phyloP scores from a whole-genome alignment of 257 asterid genomes.

The Gentiana straminea region DNA sequence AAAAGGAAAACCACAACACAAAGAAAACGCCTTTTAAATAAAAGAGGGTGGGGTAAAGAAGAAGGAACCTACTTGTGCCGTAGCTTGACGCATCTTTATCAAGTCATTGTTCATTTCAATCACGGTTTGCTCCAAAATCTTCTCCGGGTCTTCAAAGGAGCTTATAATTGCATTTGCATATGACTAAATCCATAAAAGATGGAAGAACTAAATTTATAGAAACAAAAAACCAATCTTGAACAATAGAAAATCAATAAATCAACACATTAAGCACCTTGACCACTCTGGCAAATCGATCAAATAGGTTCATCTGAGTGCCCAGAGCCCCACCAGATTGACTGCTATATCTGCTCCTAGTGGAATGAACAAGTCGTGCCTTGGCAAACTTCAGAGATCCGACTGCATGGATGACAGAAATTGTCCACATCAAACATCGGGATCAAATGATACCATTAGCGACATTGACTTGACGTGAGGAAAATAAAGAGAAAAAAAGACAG shows the following conservation, averaged over 20 bases:
- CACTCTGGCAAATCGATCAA: constrained; percentile 93
- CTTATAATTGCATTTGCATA: constrained; percentile 87
- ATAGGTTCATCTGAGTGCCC: constrained; percentile 74
- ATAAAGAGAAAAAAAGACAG: not conserved
- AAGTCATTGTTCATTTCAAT: constrained; percentile 87
- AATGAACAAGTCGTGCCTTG: constrained; percentile 37
- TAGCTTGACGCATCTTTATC: constrained; percentile 95
- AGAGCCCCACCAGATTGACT: constrained; percentile 62
- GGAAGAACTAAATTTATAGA: constrained; percentile 4
- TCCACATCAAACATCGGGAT: not conserved
- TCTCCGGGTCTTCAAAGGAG: constrained; percentile 92
- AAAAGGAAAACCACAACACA: not conserved
- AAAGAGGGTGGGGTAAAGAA: not conserved
- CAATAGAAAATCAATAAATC: constrained; percentile 4
- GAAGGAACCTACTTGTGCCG: constrained; percentile 67
- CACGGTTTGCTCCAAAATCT: constrained; percentile 90
- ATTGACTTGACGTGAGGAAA: not conserved
- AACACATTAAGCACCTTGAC: constrained; percentile 51
- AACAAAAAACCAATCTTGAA: constrained; percentile 11
- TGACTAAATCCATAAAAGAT: constrained; percentile 32
- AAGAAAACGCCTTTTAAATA: not conserved
- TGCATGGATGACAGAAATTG: constrained; percentile 17
- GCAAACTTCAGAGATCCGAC: constrained; percentile 49
- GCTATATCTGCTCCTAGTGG: constrained; percentile 32
- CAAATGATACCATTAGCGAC: constrained; percentile 2